phyloP scores from a whole-genome alignment of 2,329 filamentous ascomycete genomes.

The Ascochyta lentis region DNA sequence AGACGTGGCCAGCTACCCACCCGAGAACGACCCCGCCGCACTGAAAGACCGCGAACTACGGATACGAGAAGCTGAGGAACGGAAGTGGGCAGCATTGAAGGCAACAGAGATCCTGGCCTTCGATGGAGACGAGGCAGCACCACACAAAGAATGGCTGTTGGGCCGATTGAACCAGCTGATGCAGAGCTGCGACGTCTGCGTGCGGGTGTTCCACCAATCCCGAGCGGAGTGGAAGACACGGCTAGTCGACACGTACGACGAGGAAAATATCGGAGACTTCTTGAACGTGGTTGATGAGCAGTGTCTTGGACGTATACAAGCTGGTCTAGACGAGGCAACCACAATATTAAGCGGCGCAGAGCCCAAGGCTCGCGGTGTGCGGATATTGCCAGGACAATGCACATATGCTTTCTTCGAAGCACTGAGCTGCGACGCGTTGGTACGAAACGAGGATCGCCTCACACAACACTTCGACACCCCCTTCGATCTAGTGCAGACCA shows the following conservation, averaged over 20 bases:
- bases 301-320: conserved; percentile 53
- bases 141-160: conserved; percentile 52
- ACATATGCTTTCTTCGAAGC: conserved; percentile 87
- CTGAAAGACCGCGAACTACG: conserved; percentile 39
- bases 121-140: conserved; percentile 55
- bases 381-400: conserved; percentile 62
- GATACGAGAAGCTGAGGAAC: conserved; percentile 48
- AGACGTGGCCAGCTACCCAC: conserved; percentile 45
- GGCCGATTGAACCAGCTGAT: conserved; percentile 52
- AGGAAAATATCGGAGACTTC: conserved; percentile 54
- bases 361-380: conserved; percentile 58
- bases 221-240: conserved; percentile 49
- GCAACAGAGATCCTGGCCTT: conserved; percentile 56
- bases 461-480: conserved; percentile 76
- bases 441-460: conserved; percentile 63
- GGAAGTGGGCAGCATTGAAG: conserved; percentile 52
- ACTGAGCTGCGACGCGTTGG: conserved; percentile 81
- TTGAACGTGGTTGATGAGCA: conserved; percentile 54
- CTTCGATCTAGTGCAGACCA: conserved; percentile 80
- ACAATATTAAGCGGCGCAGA: conserved; percentile 53
- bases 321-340: conserved; percentile 52
- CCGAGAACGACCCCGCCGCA: conserved; percentile 38
- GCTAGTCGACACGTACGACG: conserved; percentile 53
- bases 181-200: conserved; percentile 57
- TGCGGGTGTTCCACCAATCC: conserved; percentile 56